Conservation (phyloP, 2,329 filamentous ascomycete genomes). For the Leptosphaerulina australis region DNA sequence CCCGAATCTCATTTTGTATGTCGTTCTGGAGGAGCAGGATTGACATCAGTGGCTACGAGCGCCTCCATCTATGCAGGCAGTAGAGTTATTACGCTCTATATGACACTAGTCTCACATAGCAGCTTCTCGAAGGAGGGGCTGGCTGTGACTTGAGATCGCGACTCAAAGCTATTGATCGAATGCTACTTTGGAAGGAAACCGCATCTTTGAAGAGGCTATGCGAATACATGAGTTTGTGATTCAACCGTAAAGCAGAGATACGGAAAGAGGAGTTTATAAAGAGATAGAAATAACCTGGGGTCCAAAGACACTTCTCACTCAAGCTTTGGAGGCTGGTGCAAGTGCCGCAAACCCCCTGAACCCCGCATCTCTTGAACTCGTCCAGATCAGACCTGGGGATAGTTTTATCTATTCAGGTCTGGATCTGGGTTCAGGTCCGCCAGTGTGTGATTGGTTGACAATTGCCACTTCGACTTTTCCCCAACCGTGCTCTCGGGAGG, state of each 20-base stretch:
- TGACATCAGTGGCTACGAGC: background rate
- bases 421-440: background rate
- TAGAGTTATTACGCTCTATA: background rate
- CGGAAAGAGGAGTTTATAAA: background rate
- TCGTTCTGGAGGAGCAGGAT: background rate
- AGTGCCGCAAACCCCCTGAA: constrained; percentile 2
- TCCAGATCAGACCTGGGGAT: constrained; percentile 8
- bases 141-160: too few species aligned
- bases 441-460: constrained; percentile 1
- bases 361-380: constrained; percentile 12
- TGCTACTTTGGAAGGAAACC: background rate
- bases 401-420: constrained; percentile 5
- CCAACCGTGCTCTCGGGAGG: constrained; percentile 6
- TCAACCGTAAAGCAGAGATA: background rate
- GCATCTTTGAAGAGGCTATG: background rate
- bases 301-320: background rate
- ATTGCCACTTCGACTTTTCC: background rate
- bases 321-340: constrained; percentile 7
- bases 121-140: constrained; percentile 5
- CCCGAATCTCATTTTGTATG: too few species aligned
- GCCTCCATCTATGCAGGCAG: background rate
- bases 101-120: background rate
- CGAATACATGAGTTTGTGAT: background rate
- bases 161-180: too few species aligned
- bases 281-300: background rate